Percentiles rank a stretch among this genome's conserved stretches.
phyloP scores from a whole-genome alignment of 2,329 filamentous ascomycete genomes.

The Diaporthe velutina region DNA sequence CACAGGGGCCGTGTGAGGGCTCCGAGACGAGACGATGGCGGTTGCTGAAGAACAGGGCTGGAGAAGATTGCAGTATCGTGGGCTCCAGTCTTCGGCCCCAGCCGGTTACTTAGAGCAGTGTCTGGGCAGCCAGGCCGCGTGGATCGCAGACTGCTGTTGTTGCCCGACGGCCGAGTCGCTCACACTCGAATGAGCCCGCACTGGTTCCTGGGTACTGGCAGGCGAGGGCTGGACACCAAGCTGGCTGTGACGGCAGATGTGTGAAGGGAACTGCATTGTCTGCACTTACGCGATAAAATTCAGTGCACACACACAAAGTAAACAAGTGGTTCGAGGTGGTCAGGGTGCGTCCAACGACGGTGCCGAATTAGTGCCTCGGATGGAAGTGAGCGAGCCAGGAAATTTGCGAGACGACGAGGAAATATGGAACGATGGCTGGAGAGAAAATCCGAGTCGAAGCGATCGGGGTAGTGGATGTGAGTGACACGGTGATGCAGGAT shows the following conservation, averaged over 20 bases:
- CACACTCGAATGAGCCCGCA: neutral
- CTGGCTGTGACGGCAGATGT: neutral
- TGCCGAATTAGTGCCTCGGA: neutral
- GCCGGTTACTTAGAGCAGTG: conserved; percentile 10
- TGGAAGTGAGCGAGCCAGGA: conserved; percentile 15
- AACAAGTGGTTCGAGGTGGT: conserved; percentile 8
- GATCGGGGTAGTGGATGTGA: conserved; percentile 27
- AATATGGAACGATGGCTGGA: conserved; percentile 15
- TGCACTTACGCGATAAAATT: conserved; percentile 18
- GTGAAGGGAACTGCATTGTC: neutral
- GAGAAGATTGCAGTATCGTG: conserved; percentile 25
- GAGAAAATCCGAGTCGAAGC: conserved; percentile 2
- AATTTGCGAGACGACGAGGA: conserved; percentile 25
- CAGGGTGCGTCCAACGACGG: conserved; percentile 21
- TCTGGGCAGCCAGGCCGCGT: conserved; percentile 10
- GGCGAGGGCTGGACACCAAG: neutral
- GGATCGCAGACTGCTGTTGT: conserved; percentile 9
- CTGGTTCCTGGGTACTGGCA: neutral
- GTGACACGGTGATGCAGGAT: conserved; percentile 35
- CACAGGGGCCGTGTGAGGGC: neutral
- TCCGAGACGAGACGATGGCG: neutral
- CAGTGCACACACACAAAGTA: conserved; percentile 22
- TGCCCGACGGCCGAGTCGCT: neutral
- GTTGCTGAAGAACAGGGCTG: conserved; percentile 15
- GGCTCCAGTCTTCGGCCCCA: conserved; percentile 25